Evolutionary conservation across 2,329 filamentous ascomycete genomes (phyloP), one percentile per base, ranked within the genome.

Genomic region (Anthostomella pinea): DNA sequence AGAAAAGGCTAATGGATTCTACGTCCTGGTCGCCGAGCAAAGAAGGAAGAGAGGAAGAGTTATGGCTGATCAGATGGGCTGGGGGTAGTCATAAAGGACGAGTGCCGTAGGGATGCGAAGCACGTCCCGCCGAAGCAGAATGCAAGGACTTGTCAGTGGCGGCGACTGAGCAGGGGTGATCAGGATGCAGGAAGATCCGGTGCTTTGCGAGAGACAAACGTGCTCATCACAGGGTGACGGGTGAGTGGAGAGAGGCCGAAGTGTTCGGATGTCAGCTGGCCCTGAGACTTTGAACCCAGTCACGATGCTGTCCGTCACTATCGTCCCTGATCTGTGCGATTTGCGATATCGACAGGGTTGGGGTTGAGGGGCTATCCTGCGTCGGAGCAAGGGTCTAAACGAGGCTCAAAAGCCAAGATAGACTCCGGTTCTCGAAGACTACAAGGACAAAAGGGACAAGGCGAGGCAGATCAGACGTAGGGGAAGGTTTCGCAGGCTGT

Each of bases 401-500:
- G 23, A 46, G 48, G 39, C 36, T 42, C 39, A 30, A 49, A 47
- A 35, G 33, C 23, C 30, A 36, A 32, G 38, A 41, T 37, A 43
- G 29, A 35, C 42, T 40, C 43, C 28, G 18, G 29, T 4, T 31
- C 18, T 17, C 4, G 18, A 8, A 7, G 8, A n/a, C n/a, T n/a
- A n/a, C n/a, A n/a, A n/a, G n/a, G n/a, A n/a, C n/a, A n/a, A n/a
- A n/a, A n/a, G n/a, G n/a, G 45, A 45, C 39, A 39, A 38, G 36
- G 36, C 31, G 11, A 32, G 34, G 51, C 18, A 58, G 63, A 68
- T 65, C 64, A 70, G 65, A 71, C 68, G 64, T 63, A 62, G 57
- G 62, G 66, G 57, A 50, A 40, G 35, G 68, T 72, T 72, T 73
- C 66, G 68, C 51, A 57, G 52, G 53, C 43, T 43, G 51, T 53